Conservation (phyloP, 345 rosid genomes). For the Ceriops zippeliana region DNA sequence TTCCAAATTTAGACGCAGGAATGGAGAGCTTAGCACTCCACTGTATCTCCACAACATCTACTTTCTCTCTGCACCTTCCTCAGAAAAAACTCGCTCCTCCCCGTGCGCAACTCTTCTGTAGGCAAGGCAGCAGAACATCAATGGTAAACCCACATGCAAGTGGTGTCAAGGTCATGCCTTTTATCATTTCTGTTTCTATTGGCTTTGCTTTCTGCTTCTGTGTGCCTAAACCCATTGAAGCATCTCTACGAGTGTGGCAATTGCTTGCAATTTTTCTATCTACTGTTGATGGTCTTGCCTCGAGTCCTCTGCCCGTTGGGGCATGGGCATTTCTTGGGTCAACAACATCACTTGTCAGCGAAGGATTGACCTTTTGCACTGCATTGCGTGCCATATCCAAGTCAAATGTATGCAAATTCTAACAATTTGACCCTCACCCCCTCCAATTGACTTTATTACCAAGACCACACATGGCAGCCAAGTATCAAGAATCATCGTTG, state of each 20-base stretch:
- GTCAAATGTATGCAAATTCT: no score
- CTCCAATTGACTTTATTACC: no score
- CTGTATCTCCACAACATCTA: no score
- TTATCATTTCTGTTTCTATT: slow-evolving; percentile 58
- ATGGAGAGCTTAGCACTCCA: no score
- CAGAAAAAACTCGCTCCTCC: no score
- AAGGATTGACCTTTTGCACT: slow-evolving; percentile 59
- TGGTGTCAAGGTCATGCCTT: slow-evolving; percentile 58
- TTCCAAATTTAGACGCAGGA: no score
- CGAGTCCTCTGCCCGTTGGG: slow-evolving; percentile 84
- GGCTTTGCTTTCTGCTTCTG: slow-evolving; percentile 63
- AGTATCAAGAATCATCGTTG: no score
- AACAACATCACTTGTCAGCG: slow-evolving; percentile 61
- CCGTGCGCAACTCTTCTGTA: slow-evolving; percentile 5
- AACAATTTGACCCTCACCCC: no score
- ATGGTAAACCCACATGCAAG: no score
- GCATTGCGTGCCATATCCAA: slow-evolving; percentile 23
- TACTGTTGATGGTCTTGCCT: slow-evolving; percentile 78
- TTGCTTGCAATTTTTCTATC: slow-evolving; percentile 76
- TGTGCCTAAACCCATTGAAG: slow-evolving; percentile 57
- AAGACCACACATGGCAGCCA: no score
- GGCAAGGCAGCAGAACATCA: no score
- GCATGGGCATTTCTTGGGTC: slow-evolving; percentile 94
- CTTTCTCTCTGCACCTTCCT: no score
- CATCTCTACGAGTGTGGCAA: slow-evolving; percentile 82